phyloP scores from a whole-genome alignment of 768 basidiomycete species.

The Phanerochaete carnosa region DNA sequence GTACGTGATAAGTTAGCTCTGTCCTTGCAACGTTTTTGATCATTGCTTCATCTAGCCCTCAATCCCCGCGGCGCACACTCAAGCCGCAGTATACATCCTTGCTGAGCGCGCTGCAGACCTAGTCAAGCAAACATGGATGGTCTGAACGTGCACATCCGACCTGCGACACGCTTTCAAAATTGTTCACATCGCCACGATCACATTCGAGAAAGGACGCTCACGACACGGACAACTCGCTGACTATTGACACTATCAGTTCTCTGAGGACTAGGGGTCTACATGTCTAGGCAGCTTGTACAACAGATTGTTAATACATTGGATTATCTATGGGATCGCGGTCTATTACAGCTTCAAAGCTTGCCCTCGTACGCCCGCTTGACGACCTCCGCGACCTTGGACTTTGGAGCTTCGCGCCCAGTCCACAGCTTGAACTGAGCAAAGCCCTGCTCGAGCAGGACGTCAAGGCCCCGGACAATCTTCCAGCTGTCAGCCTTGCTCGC shows the following conservation, averaged over 20 bases:
- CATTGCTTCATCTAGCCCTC: not conserved
- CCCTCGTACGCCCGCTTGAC: constrained; percentile 46
- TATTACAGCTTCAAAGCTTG: not conserved
- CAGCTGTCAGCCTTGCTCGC: constrained; percentile 58
- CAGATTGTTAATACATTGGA: not conserved
- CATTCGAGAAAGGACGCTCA: not conserved
- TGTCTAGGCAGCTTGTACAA: not conserved
- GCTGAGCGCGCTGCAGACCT: constrained; percentile 13
- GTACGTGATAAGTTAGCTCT: constrained; percentile 4
- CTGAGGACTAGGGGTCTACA: not conserved
- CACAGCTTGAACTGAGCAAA: constrained; percentile 81
- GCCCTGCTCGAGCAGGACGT: constrained; percentile 87
- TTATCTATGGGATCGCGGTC: not conserved
- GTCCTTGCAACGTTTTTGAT: not conserved
- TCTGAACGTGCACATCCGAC: too few species aligned
- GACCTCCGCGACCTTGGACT: constrained; percentile 37
- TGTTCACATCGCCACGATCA: not conserved
- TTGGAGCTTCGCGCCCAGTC: constrained; percentile 68
- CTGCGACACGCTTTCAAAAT: too few species aligned
- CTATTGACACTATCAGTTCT: not conserved
- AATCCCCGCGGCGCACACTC: constrained; percentile 6
- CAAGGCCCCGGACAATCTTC: constrained; percentile 73
- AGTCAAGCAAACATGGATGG: constrained; percentile 3
- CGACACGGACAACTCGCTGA: not conserved
- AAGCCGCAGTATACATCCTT: constrained; percentile 6